Base-by-base conservation (phyloP, 164 flowering plant genomes). In the Cinnamomum micranthum region DNA sequence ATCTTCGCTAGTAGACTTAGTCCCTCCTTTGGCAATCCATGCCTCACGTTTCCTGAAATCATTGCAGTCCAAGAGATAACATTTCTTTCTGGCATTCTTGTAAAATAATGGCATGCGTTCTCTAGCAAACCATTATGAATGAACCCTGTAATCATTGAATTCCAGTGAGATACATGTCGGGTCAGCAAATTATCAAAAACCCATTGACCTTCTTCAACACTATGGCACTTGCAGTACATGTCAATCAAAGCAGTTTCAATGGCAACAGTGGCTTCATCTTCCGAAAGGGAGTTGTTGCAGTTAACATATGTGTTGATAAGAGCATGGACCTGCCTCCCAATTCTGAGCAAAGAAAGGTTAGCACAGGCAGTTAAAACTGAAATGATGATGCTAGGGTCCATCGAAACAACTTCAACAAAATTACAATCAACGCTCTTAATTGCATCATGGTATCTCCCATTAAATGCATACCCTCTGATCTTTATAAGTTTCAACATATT, bases 61-160 rank as follows among this genome's bases (percentile, higher is more conserved):
- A 85, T 79, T 19, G 78, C 28, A 6, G 85, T 85, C 88, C 88
- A 85, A 13, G 85, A 80, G 3, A 85, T 71, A 19, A 82, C 82
- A 73, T 83, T 76, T 75, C 78, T 84, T 74, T 77, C 79, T 0
- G 81, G 74, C 80, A 86, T 82, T 35, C 59, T 59, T 22, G 76
- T 77, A 35, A 80, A 81, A 68, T 72, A 51, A n/a, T 12, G 5
- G 28, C 31, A 67, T 22, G 85, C 87, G 35, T 80, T 73, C 67
- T 81, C 82, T 12, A 81, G 62, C 55, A 80, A 74, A 64, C 83
- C 81, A 78, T 81, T 81, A 65, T 51, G 59, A 23, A 81, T 76
- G 55, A 79, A 79, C 58, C 84, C 82, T 13, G 82, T 50, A 59
- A 84, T 73, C 77, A 80, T 12, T 31, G 85, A 71, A 74, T 84